Evolutionary conservation across 2,329 filamentous ascomycete species (phyloP), one percentile per base, ranked within the genome.

Genomic region (Penicillium concentricum): DNA sequence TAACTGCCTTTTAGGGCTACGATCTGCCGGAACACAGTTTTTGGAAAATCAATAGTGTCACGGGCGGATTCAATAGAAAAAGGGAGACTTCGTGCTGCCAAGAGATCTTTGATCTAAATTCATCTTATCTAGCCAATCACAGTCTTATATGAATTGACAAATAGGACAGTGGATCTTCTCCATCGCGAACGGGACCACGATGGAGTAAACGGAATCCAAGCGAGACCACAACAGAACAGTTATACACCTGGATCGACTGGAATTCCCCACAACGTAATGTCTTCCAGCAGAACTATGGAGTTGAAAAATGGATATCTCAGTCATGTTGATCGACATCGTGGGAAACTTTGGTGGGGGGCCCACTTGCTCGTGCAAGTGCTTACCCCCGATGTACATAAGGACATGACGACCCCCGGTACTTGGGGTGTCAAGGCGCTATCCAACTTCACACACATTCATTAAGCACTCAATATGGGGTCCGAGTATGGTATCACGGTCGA

Each of bases 401-500:
- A 28, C 15, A 15, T 34, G 24, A 22, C 13, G 39, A 56, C 53
- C 53, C 53, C 53, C 53, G 34, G 15, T 12, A 24, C n/a, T 39
- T 13, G 39, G 39, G 47, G 10, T 3, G 7, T 20, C 26, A 56
- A 56, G 5, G 54, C 57, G 58, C 60, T 61, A 61, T 48, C 60
- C 51, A 65, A 62, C 56, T 58, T 59, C 58, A 55, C 38, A 28
- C 49, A 54, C 47, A 54, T 57, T 56, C 55, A 44, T 60, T 58
- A 45, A 53, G 55, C 51, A 47, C 46, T 56, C 43, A 52, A 39
- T 52, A 72, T 72, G 69, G 69, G 69, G 26, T 71, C 69, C 6
- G 69, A 72, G 60, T 61, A 68, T 22, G 68, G 68, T 34, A 58
- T 69, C 43, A 63, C 58, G 24, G 61, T 66, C 43, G 58, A 66